A percentile compares a stretch with the other conserved stretches of the same genome.
Evolutionary conservation across 1,284 basidiomycete genomes (phyloP).

Genomic region (Pseudozyma sp.): DNA sequence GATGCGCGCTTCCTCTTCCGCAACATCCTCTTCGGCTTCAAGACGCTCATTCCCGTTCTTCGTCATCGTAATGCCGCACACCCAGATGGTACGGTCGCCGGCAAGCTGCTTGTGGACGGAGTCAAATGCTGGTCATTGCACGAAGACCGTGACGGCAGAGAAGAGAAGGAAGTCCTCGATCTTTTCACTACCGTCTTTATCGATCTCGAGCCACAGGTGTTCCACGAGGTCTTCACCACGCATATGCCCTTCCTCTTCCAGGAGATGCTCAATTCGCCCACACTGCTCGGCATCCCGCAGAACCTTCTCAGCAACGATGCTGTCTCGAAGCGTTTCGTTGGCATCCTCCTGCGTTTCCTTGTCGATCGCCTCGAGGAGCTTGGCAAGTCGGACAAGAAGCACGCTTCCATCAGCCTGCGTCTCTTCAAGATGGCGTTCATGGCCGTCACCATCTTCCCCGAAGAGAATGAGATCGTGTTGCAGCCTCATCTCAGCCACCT

Average conservation of each 20-base stretch:
- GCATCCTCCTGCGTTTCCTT: slow-evolving; percentile 89
- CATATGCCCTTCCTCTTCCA: slow-evolving; percentile 65
- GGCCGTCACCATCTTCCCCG: slow-evolving; percentile 84
- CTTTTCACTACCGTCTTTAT: slow-evolving; percentile 75
- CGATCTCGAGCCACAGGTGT: slow-evolving; percentile 70
- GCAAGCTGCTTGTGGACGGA: slow-evolving; percentile 86
- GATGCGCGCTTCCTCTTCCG: slow-evolving; percentile 84
- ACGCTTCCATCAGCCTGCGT: slow-evolving; percentile 80
- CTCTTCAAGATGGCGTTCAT: slow-evolving; percentile 97
- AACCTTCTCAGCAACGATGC: slow-evolving; percentile 84
- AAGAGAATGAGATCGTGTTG: slow-evolving; percentile 87
- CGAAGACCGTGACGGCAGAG: slow-evolving; percentile 77
- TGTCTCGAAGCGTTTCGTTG: slow-evolving; percentile 89
- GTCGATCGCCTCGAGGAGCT: slow-evolving; percentile 83
- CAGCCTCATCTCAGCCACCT: slow-evolving; percentile 92
- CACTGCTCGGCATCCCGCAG: slow-evolving; percentile 87
- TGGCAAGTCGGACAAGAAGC: slow-evolving; percentile 83
- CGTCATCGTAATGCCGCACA: slow-evolving; percentile 82
- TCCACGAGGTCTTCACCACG: slow-evolving; percentile 65
- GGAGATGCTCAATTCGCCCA: slow-evolving; percentile 74
- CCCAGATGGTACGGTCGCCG: slow-evolving; percentile 88
- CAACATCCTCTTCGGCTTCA: slow-evolving; percentile 89
- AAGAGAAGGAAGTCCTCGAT: slow-evolving; percentile 88
- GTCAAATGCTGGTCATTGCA: slow-evolving; percentile 87
- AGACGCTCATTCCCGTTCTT: slow-evolving; percentile 82